Percentiles rank a stretch among this genome's conserved stretches.
Evolutionary conservation across 2,329 filamentous ascomycete species (phyloP).

Genomic region (Cytospora piceicola): DNA sequence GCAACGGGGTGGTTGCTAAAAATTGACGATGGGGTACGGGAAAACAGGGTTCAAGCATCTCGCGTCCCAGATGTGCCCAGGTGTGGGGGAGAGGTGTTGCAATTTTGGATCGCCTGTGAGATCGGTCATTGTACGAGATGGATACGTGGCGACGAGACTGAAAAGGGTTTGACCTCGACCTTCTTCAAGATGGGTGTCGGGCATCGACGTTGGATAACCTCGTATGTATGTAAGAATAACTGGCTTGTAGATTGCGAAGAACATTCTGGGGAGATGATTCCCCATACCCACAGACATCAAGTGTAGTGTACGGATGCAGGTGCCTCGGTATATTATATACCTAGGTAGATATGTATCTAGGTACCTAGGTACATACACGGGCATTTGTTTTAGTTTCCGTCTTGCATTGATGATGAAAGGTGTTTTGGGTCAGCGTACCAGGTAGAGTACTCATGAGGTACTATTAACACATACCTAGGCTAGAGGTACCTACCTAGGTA

Average conservation of each 20-base stretch:
- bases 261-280: neutral
- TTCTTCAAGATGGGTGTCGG: neutral
- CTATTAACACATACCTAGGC: too few species aligned
- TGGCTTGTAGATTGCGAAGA: slow-evolving; percentile 1
- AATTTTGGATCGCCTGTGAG: neutral
- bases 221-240: neutral
- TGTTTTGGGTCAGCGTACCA: neutral
- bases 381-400: neutral
- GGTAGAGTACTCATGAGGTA: too few species aligned
- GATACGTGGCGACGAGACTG: neutral
- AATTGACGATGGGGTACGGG: neutral
- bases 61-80: neutral
- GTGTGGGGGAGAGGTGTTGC: neutral
- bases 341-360: too few species aligned
- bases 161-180: neutral
- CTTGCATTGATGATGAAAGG: neutral
- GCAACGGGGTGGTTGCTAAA: neutral
- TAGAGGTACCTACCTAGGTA: too few species aligned
- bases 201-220: neutral
- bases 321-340: too few species aligned
- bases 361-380: neutral
- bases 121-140: neutral
- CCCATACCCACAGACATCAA: neutral
- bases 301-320: neutral
- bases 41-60: neutral